Conservation (phyloP, 2,329 filamentous ascomycete genomes). For the Curvularia hawaiiensis region DNA sequence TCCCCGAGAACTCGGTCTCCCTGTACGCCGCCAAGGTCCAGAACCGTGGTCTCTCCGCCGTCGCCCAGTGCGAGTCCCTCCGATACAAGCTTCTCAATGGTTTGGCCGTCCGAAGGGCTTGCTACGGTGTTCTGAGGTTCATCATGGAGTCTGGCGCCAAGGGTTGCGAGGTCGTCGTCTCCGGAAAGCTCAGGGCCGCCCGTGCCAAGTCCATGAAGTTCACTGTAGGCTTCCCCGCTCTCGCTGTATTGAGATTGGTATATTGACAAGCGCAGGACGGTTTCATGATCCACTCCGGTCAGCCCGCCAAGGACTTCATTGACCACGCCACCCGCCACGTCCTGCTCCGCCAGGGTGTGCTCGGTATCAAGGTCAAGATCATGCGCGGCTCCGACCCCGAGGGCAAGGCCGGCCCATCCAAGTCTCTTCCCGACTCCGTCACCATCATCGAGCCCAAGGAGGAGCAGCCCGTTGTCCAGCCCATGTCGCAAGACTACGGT, state of each 20-base stretch:
- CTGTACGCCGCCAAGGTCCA: conserved; percentile 99
- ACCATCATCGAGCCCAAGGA: conserved; percentile 99
- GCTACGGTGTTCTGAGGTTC: conserved; percentile 99
- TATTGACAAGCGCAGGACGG: conserved; percentile 66
- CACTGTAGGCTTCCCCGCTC: conserved; percentile 67
- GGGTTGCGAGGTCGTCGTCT: conserved; percentile 99
- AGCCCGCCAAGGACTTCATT: conserved; percentile 99
- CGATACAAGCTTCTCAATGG: conserved; percentile 99
- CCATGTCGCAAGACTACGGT: conserved; percentile 98
- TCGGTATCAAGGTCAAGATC: conserved; percentile 99
- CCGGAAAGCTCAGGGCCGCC: conserved; percentile 97
- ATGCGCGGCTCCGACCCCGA: conserved; percentile 99
- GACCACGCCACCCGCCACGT: conserved; percentile 98
- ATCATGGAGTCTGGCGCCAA: conserved; percentile 99
- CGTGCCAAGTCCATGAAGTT: conserved; percentile 99
- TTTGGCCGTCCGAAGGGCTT: conserved; percentile 96
- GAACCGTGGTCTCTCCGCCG: conserved; percentile 99
- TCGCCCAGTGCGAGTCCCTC: conserved; percentile 99
- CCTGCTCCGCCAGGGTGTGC: conserved; percentile 98
- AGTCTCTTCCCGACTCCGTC: conserved; percentile 96
- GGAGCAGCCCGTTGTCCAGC: conserved; percentile 92
- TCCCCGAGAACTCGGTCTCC: conserved; percentile 99
- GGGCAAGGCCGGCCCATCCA: conserved; percentile 97
- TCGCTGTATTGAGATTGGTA: background rate
- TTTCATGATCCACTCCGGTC: conserved; percentile 99